A percentile compares a stretch with the other conserved stretches of the same genome.
These are phyloP conservation scores for Dendrostoma leiphaemia DNA, from an alignment of 2,329 filamentous ascomycete genomes.

Conservation along the genomic window DNA sequence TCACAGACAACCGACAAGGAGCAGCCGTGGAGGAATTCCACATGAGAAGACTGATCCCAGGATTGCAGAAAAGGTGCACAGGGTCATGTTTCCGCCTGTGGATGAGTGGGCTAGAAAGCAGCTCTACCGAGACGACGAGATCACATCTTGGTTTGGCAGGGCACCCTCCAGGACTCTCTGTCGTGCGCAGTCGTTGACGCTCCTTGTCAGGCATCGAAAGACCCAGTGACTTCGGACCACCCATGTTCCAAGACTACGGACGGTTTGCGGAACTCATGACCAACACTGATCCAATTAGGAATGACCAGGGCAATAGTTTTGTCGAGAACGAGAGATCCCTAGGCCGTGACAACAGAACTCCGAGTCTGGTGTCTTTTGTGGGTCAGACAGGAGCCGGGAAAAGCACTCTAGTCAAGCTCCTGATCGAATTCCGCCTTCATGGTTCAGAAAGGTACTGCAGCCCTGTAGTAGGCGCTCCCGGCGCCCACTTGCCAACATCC, in stretches of 20 bases:
- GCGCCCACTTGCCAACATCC: background rate
- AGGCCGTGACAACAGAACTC: background rate
- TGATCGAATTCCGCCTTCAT: background rate
- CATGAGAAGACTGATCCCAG: background rate
- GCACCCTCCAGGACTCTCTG: background rate
- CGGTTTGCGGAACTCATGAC: background rate
- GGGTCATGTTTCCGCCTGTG: background rate
- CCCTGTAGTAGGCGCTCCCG: background rate
- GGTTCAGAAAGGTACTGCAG: background rate
- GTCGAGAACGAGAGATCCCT: background rate
- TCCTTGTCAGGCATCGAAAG: background rate
- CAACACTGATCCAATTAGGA: background rate
- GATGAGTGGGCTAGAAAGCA: background rate
- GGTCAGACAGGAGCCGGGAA: slow-evolving; percentile 1
- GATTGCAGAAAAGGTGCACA: background rate
- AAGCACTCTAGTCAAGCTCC: background rate
- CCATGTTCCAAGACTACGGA: background rate
- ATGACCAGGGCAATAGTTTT: background rate
- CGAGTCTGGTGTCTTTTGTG: background rate
- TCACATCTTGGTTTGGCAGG: background rate
- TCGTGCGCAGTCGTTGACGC: background rate
- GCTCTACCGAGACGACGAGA: background rate
- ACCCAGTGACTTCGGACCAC: background rate
- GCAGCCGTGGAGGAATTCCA: background rate
- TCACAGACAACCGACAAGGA: background rate